Evolutionary conservation across 2,329 filamentous ascomycete genomes (phyloP), one percentile per base, ranked within the genome.

Genomic region (Xylaria polymorpha): DNA sequence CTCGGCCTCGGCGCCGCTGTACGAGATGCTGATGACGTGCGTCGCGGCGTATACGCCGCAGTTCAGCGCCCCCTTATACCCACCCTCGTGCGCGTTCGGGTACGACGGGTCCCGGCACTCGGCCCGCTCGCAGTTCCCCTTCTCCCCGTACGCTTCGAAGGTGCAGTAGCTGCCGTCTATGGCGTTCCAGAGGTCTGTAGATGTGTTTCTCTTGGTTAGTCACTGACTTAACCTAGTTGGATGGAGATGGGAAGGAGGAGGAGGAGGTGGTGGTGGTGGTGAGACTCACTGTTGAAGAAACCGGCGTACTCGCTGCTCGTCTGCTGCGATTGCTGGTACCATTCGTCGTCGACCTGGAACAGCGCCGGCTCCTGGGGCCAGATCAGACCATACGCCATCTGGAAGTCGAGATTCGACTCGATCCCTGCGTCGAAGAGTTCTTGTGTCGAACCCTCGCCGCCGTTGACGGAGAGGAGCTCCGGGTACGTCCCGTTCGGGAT

Each of bases 111-210:
- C 86, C 7, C 85, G 78, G 20, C 77, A 77, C 14, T 81, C 81
- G 55, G 81, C 77, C 0, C 73, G 71, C 61, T 50, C 53, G 72
- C 77, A 81, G 69, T 87, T 81, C 14, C 85, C 86, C 0, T 79
- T 84, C 72, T 85, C 82, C 56, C 83, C 83, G 66, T 80, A 86
- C 1, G 84, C 84, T n/a, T 79, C 79, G 70, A 83, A 85, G 9
- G 81, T 82, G 79, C 87, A 87, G 77, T 87, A 88, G 57, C 81
- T 83, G 3, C 84, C 85, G 71, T 87, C 85, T 48, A 87, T 80
- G 37, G 85, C 85, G 65, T 86, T 84, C 51, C 85, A 80, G 74
- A 87, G 85, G 39, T 83, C 84, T 77, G 29, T 1, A 7, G 10
- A 6, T 6, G 8, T 4, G 12, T 6, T 9, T 18, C 29, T 6